Evolutionary conservation across 768 basidiomycete species (phyloP).

Genomic region (Trametes punicea): DNA sequence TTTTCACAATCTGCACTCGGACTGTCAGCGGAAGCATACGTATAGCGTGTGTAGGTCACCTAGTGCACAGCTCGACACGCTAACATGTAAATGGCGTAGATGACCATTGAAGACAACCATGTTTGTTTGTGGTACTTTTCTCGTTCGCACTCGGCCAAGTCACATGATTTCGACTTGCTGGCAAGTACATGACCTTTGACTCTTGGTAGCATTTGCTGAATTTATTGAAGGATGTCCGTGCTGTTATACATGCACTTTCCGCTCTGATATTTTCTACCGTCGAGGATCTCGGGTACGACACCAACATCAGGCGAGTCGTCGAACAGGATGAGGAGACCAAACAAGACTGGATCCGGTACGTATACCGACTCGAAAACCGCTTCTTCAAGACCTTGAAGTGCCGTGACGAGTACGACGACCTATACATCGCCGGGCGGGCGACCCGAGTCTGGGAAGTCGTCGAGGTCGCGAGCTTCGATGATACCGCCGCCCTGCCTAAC

Average conservation of each 20-base stretch:
- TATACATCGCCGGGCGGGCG: background rate
- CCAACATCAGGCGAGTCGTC: slow-evolving; percentile 1
- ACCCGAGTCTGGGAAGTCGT: slow-evolving; percentile 3
- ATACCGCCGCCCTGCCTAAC: background rate
- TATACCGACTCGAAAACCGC: background rate
- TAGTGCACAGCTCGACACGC: background rate
- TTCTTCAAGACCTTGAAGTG: slow-evolving; percentile 3
- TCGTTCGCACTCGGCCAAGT: slow-evolving; percentile 6
- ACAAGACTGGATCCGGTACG: background rate
- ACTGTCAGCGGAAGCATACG: slow-evolving; percentile 1
- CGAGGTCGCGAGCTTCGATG: slow-evolving; percentile 1
- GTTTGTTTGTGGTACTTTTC: slow-evolving; percentile 1
- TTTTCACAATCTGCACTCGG: background rate
- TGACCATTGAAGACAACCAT: slow-evolving; percentile 3
- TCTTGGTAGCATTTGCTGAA: background rate
- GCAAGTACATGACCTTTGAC: background rate
- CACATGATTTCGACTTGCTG: background rate
- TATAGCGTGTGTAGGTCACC: background rate
- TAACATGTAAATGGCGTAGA: background rate
- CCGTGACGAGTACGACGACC: background rate
- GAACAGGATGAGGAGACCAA: background rate
- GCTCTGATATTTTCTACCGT: slow-evolving; percentile 1
- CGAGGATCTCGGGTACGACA: slow-evolving; percentile 7
- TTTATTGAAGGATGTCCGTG: background rate
- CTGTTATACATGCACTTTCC: background rate